Percentiles rank a stretch among this genome's conserved stretches.
phyloP scores from a whole-genome alignment of 2,329 filamentous ascomycete genomes.

The Rosellinia necatrix region DNA sequence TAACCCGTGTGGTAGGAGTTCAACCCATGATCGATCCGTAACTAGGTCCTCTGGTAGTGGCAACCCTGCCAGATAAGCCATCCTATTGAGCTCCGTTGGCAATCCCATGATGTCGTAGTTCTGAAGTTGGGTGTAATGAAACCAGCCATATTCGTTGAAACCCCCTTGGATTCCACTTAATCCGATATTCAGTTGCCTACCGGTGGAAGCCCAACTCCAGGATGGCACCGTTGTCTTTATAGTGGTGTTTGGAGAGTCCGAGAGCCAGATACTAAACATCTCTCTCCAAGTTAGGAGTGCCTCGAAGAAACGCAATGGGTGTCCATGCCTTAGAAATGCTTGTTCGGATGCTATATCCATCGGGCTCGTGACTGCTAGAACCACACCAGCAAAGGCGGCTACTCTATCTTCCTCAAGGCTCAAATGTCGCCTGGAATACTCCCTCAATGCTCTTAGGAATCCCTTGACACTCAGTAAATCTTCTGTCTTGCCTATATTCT shows the following conservation, averaged over 20 bases:
- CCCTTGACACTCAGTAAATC: neutral
- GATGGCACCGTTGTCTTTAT: constrained; percentile 5
- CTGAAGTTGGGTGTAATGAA: neutral
- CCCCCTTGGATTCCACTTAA: neutral
- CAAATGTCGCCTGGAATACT: neutral
- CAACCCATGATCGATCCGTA: constrained; percentile 1
- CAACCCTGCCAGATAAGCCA: neutral
- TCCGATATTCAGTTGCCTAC: neutral
- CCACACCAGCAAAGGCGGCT: neutral
- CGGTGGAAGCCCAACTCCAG: constrained; percentile 16
- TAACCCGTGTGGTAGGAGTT: neutral
- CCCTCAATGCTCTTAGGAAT: neutral
- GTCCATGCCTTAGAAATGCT: constrained; percentile 6
- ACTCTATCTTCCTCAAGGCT: constrained; percentile 11
- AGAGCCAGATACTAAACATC: neutral
- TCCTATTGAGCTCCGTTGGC: neutral
- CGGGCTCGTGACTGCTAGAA: neutral
- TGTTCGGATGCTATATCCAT: neutral
- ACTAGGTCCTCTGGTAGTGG: neutral
- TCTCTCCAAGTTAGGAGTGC: constrained; percentile 7
- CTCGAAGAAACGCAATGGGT: constrained; percentile 13
- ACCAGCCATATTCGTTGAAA: neutral
- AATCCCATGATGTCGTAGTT: constrained; percentile 15
- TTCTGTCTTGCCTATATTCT: neutral
- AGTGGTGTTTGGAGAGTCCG: neutral